Evolutionary conservation across 2,329 filamentous ascomycete genomes (phyloP), one percentile per base, ranked within the genome.

Genomic region (Clonostachys byssicola): DNA sequence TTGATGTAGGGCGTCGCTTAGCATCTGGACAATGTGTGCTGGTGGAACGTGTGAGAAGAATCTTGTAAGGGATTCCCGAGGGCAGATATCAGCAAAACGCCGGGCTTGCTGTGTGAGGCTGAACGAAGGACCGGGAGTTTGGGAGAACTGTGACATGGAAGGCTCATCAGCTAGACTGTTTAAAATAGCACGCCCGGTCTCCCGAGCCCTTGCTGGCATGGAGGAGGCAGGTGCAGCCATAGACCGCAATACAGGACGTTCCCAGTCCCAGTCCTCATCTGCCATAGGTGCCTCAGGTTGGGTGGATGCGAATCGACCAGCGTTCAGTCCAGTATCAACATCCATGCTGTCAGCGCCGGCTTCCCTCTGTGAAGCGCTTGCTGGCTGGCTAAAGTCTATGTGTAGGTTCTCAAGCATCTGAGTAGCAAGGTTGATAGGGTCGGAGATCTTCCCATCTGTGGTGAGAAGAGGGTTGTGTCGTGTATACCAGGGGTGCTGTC

Each of bases 401-500:
- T 83, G 88, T 14, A 99, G 80, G 47, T 84, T 88, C 62, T 95
- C 89, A 47, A 99, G 85, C 89, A 99, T 96, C 60, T 89, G 85
- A 0, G 94, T 95, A n/a, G 94, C 94, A 42, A 99, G 76, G 47
- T 83, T 81, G 51, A 97, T 73, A 1, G 89, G 89, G 58, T 97
- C 89, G 12, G 80, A 80, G 34, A 92, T 78, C 53, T 77, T 82
- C 55, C 92, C 92, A 51, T 91, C 85, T 1, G 78, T 60, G 5
- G 84, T 83, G 44, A 97, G 76, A 57, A 91, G 85, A 34, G 77
- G 78, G 64, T 97, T 99, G 50, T 77, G 77, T 42, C 89, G 81
- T 5, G 89, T 96, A 63, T 90, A 96, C 94, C 94, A 99, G 2
- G 92, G 92, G 66, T 99, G 94, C 53, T 88, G 84, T 50, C 90